Evolutionary conservation across 371 early-diverging fungal genomes (phyloP), one percentile per base, ranked within the genome.

Genomic region (Mucor plumbeus): DNA sequence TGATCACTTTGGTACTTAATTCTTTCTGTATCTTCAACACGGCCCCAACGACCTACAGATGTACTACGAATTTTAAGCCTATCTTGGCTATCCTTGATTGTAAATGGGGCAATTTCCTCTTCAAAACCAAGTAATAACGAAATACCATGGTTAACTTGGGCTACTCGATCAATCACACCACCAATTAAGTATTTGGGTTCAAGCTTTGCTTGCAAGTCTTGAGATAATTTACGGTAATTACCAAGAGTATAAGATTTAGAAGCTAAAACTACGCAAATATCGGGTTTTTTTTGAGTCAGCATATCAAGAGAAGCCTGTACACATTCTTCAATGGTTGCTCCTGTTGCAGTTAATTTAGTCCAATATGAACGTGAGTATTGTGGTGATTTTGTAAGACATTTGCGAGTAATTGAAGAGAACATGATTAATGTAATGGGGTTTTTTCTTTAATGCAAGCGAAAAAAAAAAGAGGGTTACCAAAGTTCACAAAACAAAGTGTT

Each of bases 41-140:
- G 81, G 7, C 87, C 88, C 88, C 88, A 88, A 21, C 85, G 80
- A 4, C 88, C 88, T 0, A 86, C 87, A 1, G 84, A 80, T 55
- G 78, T 82, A 38, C 69, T 80, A 17, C 87, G 84, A 3, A 85
- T 65, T 35, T 84, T 78, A 47, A 79, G 78, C 44, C 86, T 64
- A 33, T 80, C 75, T 1, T 69, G 47, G 21, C 70, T 68, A 48
- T 85, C 79, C 15, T 68, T 60, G 26, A 79, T 48, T 5, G 55
- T 62, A 34, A 80, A 73, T 7, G 64, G 73, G 8, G 65, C 60
- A 17, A 71, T 65, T 33, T 71, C 41, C 63, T 82, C 69, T 68
- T 82, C 57, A 63, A 78, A 61, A 2, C 76, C 80, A 5, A 76
- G 33, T 43, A 71, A 67, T 0, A 84, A 35, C 7, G 85, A 83